These are phyloP conservation scores for Mucor indicus DNA, from an alignment of 371 early-diverging fungal genomes.

Conservation along the genomic window DNA sequence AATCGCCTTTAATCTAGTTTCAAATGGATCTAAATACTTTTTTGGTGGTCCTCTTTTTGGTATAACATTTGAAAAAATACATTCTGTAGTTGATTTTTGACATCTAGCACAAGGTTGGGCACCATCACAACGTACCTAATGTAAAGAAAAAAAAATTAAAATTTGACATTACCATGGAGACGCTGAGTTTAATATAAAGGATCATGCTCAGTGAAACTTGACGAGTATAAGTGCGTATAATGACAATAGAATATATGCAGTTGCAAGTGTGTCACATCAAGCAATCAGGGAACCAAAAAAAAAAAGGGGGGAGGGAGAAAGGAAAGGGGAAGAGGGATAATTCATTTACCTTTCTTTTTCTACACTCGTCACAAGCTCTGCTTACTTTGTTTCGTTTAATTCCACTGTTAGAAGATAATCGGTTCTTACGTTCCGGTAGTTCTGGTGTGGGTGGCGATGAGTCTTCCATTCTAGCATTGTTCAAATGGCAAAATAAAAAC, in stretches of 20 bases:
- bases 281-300: not conserved
- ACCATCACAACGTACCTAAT: constrained; percentile 49
- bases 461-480: constrained; percentile 37
- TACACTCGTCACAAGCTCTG: constrained; percentile 48
- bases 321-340: not conserved
- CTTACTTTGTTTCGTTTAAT: constrained; percentile 43
- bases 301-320: not conserved
- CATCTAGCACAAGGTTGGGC: constrained; percentile 46
- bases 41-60: constrained; percentile 44
- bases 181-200: constrained; percentile 9
- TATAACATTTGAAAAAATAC: constrained; percentile 39
- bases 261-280: not conserved
- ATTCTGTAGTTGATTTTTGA: constrained; percentile 32
- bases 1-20: constrained; percentile 33
- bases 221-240: constrained; percentile 15
- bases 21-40: constrained; percentile 44
- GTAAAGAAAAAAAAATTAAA: not conserved
- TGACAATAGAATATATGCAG: not conserved
- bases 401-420: constrained; percentile 20
- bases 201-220: constrained; percentile 36
- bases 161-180: not conserved
- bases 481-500: not conserved
- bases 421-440: constrained; percentile 27
- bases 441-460: constrained; percentile 29
- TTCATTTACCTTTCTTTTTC: constrained; percentile 43